These are phyloP conservation scores for Pestalotiopsis sp. DNA, from an alignment of 2,329 filamentous ascomycete species.

Conservation along the genomic window DNA sequence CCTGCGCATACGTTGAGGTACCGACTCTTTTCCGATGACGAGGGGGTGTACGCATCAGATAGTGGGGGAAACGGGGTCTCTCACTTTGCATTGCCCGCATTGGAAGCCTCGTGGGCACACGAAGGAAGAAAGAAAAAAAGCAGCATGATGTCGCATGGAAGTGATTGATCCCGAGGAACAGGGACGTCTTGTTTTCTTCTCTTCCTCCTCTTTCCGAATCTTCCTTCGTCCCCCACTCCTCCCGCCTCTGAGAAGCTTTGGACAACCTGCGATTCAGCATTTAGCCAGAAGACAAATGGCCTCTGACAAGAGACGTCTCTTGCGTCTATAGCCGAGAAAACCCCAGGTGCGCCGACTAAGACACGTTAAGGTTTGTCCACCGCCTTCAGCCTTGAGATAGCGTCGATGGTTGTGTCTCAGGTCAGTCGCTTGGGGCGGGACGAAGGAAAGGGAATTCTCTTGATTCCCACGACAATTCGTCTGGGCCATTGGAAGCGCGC, in stretches of 20 bases:
- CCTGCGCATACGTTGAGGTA: neutral
- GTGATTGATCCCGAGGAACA: neutral
- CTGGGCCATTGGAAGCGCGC: neutral
- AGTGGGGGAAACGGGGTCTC: neutral
- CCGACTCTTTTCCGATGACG: neutral
- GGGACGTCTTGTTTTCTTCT: neutral
- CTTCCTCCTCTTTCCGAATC: neutral
- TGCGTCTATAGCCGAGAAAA: neutral
- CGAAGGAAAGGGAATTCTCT: neutral
- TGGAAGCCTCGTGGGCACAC: neutral
- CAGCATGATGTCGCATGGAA: neutral
- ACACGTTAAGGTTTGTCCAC: constrained; percentile 9
- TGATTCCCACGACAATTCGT: neutral
- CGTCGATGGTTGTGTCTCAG: constrained; percentile 12
- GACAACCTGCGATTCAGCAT: neutral
- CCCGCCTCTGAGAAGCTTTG: neutral
- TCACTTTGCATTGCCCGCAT: neutral
- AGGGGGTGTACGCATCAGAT: neutral
- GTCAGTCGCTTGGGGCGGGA: constrained; percentile 4
- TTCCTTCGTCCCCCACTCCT: neutral
- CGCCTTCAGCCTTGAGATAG: constrained; percentile 13
- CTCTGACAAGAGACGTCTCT: neutral
- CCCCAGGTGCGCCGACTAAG: neutral
- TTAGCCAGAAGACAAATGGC: neutral
- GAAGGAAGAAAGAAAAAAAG: neutral